Conservation (phyloP, 2,329 filamentous ascomycete genomes). For the Amphichorda felina region DNA sequence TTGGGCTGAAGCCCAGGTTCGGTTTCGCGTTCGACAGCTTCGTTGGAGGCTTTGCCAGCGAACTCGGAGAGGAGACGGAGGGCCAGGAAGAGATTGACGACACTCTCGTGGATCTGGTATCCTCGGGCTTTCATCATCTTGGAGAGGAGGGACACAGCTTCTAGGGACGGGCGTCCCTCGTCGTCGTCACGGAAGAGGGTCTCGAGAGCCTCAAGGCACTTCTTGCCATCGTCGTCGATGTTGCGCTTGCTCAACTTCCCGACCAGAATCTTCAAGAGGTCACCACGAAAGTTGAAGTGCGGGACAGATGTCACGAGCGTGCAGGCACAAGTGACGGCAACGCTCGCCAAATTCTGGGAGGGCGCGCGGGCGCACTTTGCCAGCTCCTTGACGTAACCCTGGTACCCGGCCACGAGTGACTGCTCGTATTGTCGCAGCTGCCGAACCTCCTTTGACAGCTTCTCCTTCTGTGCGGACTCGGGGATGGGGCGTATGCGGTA, state of each 20-base stretch:
- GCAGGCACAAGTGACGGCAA: slow-evolving; percentile 81
- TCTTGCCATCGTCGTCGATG: slow-evolving; percentile 63
- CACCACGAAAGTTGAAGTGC: slow-evolving; percentile 92
- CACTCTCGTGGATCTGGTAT: slow-evolving; percentile 72
- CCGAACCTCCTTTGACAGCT: slow-evolving; percentile 85
- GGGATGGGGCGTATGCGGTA: slow-evolving; percentile 80
- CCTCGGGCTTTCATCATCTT: slow-evolving; percentile 93
- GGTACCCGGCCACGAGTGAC: slow-evolving; percentile 73
- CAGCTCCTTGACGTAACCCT: slow-evolving; percentile 70
- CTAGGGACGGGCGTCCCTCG: slow-evolving; percentile 77
- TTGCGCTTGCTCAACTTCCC: slow-evolving; percentile 66
- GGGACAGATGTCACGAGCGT: slow-evolving; percentile 70
- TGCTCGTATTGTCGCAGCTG: slow-evolving; percentile 78
- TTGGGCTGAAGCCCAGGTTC: slow-evolving; percentile 27
- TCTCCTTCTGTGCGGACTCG: slow-evolving; percentile 63
- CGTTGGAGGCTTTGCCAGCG: slow-evolving; percentile 67
- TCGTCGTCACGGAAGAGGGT: slow-evolving; percentile 78
- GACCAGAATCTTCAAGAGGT: slow-evolving; percentile 78
- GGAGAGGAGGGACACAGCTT: slow-evolving; percentile 71
- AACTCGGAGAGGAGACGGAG: slow-evolving; percentile 84
- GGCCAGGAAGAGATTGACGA: slow-evolving; percentile 84
- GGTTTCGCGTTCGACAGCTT: slow-evolving; percentile 50
- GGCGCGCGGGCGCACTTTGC: slow-evolving; percentile 52
- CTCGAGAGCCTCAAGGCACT: slow-evolving; percentile 68
- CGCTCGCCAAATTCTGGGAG: slow-evolving; percentile 45